These are phyloP conservation scores for Aspergillus texensis DNA, from an alignment of 2,329 filamentous ascomycete genomes.

Conservation along the genomic window DNA sequence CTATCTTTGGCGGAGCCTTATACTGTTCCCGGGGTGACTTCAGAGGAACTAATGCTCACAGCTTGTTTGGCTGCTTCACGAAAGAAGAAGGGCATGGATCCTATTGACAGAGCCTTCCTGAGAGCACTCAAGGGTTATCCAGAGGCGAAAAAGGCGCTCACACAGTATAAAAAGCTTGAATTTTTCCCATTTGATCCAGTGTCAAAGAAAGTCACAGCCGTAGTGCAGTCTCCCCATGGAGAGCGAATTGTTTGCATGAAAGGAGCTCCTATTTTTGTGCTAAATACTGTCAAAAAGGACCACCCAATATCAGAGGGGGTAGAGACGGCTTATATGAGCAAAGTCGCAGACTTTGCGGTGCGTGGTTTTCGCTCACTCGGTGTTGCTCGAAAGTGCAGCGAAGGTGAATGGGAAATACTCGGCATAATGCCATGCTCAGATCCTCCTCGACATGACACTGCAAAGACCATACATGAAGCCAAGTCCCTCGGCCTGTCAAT, in stretches of 20 bases:
- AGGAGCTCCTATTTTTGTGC: constrained; percentile 83
- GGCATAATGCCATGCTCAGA: constrained; percentile 95
- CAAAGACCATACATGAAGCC: constrained; percentile 86
- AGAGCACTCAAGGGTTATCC: constrained; percentile 83
- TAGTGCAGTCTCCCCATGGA: constrained; percentile 81
- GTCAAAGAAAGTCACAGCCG: constrained; percentile 85
- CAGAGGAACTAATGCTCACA: constrained; percentile 88
- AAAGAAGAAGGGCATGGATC: constrained; percentile 95
- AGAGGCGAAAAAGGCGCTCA: constrained; percentile 75
- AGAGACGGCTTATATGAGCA: constrained; percentile 86
- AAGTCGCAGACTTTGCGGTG: constrained; percentile 86
- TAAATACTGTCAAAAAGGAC: constrained; percentile 85
- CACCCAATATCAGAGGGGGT: constrained; percentile 75
- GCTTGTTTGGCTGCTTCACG: constrained; percentile 86
- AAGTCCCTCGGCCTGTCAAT: constrained; percentile 85
- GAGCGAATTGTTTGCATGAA: constrained; percentile 88
- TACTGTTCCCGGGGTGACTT: constrained; percentile 77
- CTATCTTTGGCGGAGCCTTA: constrained; percentile 83
- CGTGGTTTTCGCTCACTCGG: constrained; percentile 93
- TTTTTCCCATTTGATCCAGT: constrained; percentile 91
- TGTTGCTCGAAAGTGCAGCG: constrained; percentile 85
- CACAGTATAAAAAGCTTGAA: constrained; percentile 81
- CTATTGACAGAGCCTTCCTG: constrained; percentile 93
- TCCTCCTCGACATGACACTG: constrained; percentile 87
- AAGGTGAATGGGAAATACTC: constrained; percentile 84